Evolutionary conservation across 768 basidiomycete species (phyloP).

Genomic region (Clitopilus hobsonii): DNA sequence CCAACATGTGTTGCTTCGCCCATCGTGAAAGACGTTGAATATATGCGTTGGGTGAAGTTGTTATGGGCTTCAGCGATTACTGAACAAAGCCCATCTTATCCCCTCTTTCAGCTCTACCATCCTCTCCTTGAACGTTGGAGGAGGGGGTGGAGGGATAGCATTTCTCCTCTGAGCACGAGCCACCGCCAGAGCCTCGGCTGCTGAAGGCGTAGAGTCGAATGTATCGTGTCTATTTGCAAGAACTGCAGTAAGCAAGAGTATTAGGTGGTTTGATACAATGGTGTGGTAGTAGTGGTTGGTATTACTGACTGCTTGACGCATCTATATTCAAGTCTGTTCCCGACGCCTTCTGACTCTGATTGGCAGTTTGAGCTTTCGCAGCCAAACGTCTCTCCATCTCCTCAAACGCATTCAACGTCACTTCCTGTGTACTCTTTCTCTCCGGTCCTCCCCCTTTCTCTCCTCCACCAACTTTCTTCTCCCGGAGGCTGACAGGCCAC

Average conservation of each 20-base stretch:
- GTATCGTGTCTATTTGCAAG: neutral
- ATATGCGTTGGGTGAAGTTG: neutral
- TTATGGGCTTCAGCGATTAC: slow-evolving; percentile 29
- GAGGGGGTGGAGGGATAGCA: slow-evolving; percentile 9
- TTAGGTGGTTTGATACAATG: slow-evolving; percentile 4
- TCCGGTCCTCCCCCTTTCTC: neutral
- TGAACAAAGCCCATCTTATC: slow-evolving; percentile 46
- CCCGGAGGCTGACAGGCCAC: slow-evolving; percentile 61
- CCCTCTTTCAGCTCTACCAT: slow-evolving; percentile 33
- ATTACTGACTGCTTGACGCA: slow-evolving; percentile 18
- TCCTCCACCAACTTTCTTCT: slow-evolving; percentile 1
- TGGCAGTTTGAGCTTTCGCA: slow-evolving; percentile 28
- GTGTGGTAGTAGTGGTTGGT: slow-evolving; percentile 2
- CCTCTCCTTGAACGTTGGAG: slow-evolving; percentile 11
- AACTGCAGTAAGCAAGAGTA: neutral
- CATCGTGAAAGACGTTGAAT: neutral
- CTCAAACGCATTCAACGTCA: slow-evolving; percentile 62
- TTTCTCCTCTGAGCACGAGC: slow-evolving; percentile 2
- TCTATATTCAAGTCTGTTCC: slow-evolving; percentile 1
- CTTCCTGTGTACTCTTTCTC: slow-evolving; percentile 23
- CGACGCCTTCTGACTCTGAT: slow-evolving; percentile 15
- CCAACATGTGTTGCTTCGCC: too few relatives aligned
- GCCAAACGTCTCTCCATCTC: slow-evolving; percentile 59
- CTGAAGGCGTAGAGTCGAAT: neutral
- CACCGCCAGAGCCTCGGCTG: slow-evolving; percentile 4